Evolutionary conservation across 2,329 filamentous ascomycete species (phyloP).

Genomic region (Pyricularia pennisetigena): DNA sequence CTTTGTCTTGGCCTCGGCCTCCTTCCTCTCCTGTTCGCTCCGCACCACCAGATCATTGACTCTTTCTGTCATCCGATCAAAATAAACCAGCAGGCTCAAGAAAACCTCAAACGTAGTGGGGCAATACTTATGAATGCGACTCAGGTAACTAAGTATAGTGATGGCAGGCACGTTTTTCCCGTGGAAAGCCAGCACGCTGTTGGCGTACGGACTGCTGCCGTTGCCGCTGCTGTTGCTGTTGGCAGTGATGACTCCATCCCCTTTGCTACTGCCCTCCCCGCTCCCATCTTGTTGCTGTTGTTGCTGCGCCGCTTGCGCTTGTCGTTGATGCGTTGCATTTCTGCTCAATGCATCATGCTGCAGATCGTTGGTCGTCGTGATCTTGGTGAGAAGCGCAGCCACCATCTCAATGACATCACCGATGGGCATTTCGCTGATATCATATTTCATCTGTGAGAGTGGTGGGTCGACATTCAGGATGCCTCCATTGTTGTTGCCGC

Average conservation of each 20-base stretch:
- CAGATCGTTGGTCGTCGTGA: slow-evolving; percentile 89
- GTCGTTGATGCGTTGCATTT: slow-evolving; percentile 48
- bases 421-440: slow-evolving; percentile 96
- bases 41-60: slow-evolving; percentile 76
- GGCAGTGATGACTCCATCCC: slow-evolving; percentile 8
- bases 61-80: slow-evolving; percentile 96
- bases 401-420: slow-evolving; percentile 99
- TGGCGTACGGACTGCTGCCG: slow-evolving; percentile 39
- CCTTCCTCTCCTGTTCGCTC: slow-evolving; percentile 43
- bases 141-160: slow-evolving; percentile 90
- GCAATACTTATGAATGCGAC: slow-evolving; percentile 96
- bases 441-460: slow-evolving; percentile 59
- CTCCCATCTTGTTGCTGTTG: slow-evolving; percentile 8
- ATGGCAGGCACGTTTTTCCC: slow-evolving; percentile 97
- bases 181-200: slow-evolving; percentile 83
- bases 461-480: slow-evolving; percentile 37
- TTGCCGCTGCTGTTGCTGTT: slow-evolving; percentile 8
- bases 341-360: slow-evolving; percentile 89
- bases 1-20: slow-evolving; percentile 6
- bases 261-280: slow-evolving; percentile 9
- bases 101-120: slow-evolving; percentile 98
- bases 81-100: slow-evolving; percentile 88
- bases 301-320: slow-evolving; percentile 27
- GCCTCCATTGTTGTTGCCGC: slow-evolving; percentile 29
- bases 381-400: slow-evolving; percentile 88